phyloP scores from a whole-genome alignment of 768 basidiomycete genomes.

The Calocybe gangraenosa region DNA sequence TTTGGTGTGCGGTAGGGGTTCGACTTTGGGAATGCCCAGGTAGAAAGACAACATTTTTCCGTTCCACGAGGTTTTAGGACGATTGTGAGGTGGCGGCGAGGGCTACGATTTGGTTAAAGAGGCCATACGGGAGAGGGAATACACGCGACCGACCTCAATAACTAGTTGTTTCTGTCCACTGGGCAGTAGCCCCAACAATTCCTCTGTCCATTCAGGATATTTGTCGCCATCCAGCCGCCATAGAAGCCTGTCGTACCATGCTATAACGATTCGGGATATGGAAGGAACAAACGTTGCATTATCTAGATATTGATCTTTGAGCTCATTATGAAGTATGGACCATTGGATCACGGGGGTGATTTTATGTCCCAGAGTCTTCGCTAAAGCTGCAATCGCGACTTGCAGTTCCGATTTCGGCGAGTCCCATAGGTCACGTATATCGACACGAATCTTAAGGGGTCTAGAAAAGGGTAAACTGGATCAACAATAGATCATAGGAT shows the following conservation, averaged over 20 bases:
- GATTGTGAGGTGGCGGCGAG: slow-evolving; percentile 12
- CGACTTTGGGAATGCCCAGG: slow-evolving; percentile 28
- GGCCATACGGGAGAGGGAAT: background rate
- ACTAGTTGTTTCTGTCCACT: slow-evolving; percentile 18
- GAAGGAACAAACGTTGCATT: slow-evolving; percentile 29
- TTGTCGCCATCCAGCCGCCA: slow-evolving; percentile 29
- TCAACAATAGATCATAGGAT: background rate
- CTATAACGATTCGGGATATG: slow-evolving; percentile 25
- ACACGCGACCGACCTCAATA: slow-evolving; percentile 23
- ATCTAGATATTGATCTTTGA: slow-evolving; percentile 28
- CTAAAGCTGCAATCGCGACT: slow-evolving; percentile 21
- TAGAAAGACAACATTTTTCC: slow-evolving; percentile 22
- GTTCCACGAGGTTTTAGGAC: slow-evolving; percentile 27
- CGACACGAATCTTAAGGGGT: slow-evolving; percentile 33
- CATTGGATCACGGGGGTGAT: slow-evolving; percentile 31
- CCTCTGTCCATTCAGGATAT: slow-evolving; percentile 31
- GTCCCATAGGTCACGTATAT: slow-evolving; percentile 28
- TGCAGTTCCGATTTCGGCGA: slow-evolving; percentile 24
- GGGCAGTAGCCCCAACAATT: slow-evolving; percentile 23
- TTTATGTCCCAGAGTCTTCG: slow-evolving; percentile 28
- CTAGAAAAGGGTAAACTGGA: slow-evolving; percentile 15
- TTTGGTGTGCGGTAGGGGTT: slow-evolving; percentile 20
- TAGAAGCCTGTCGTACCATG: slow-evolving; percentile 32
- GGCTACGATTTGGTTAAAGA: slow-evolving; percentile 13
- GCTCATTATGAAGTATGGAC: slow-evolving; percentile 25